Conservation (phyloP, 2,329 filamentous ascomycete species). For the Dactylonectria estremocensis region DNA sequence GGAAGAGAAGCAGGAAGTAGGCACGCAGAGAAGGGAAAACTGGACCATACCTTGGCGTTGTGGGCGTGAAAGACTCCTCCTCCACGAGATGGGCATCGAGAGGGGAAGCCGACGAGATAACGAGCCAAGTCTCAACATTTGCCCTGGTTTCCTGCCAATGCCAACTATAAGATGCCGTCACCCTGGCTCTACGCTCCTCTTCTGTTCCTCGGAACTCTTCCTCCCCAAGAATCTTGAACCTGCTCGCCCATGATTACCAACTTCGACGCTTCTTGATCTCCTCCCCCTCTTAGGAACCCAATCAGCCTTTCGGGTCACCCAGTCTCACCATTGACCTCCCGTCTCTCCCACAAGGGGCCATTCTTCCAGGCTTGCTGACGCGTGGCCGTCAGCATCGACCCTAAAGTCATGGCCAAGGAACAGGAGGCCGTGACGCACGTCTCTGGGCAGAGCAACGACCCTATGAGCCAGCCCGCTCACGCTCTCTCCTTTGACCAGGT, state of each 20-base stretch:
- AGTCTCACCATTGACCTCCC: conserved; percentile 9
- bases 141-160: conserved; percentile 12
- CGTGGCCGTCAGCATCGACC: conserved; percentile 29
- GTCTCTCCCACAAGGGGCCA: conserved; percentile 20
- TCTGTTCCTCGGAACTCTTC: conserved; percentile 24
- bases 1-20: conserved; percentile 37
- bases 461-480: conserved; percentile 71
- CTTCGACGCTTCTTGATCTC: conserved; percentile 43
- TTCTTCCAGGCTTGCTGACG: conserved; percentile 30
- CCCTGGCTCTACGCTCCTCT: conserved; percentile 35
- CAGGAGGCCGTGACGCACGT: conserved; percentile 44
- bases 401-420: conserved; percentile 41
- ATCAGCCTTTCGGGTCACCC: conserved; percentile 34
- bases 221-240: conserved; percentile 36
- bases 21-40: conserved; percentile 45
- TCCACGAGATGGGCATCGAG: conserved; percentile 22
- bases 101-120: conserved; percentile 17
- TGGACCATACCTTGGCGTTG: conserved; percentile 45
- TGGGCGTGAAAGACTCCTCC: conserved; percentile 35
- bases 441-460: conserved; percentile 54
- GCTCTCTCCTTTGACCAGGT: conserved; percentile 65
- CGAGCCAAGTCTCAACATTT: conserved; percentile 27
- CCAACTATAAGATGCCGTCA: conserved; percentile 45
- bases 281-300: conserved; percentile 38
- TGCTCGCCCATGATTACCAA: conserved; percentile 38